Conservation (phyloP, 768 basidiomycete species). For the Xerocomellus intermedius region DNA sequence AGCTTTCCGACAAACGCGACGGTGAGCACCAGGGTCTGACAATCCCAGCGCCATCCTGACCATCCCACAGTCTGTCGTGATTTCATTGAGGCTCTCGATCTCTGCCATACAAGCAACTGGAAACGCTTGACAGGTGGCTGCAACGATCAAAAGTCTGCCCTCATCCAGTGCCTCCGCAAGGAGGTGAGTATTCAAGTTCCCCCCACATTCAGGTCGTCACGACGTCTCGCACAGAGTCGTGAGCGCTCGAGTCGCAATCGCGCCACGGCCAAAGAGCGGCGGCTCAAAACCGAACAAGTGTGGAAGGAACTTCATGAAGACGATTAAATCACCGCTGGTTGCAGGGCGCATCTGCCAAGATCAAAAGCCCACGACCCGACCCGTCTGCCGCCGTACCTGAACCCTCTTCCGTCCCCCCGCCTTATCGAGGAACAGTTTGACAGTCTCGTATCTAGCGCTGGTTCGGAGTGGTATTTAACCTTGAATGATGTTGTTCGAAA, state of each 20-base stretch:
- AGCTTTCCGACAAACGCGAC: constrained; percentile 64
- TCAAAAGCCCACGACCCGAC: background rate
- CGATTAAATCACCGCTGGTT: constrained; percentile 22
- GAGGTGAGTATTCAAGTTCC: constrained; percentile 49
- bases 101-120: constrained; percentile 65
- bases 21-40: constrained; percentile 33
- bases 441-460: background rate
- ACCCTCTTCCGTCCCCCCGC: background rate
- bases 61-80: constrained; percentile 60
- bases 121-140: constrained; percentile 66
- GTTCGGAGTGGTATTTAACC: background rate
- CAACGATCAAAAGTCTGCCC: constrained; percentile 62
- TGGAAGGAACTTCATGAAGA: constrained; percentile 60
- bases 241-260: constrained; percentile 60
- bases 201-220: background rate
- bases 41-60: constrained; percentile 4
- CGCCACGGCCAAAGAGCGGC: constrained; percentile 55
- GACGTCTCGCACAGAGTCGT: constrained; percentile 46
- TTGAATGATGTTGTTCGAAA: background rate
- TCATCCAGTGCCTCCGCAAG: constrained; percentile 67
- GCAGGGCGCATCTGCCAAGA: background rate
- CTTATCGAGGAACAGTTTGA: background rate
- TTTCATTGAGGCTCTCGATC: constrained; percentile 73
- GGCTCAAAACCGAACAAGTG: constrained; percentile 55
- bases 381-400: background rate